phyloP scores from a whole-genome alignment of 225 moss, liverwort and hornwort species.

The Polytrichum formosum region DNA sequence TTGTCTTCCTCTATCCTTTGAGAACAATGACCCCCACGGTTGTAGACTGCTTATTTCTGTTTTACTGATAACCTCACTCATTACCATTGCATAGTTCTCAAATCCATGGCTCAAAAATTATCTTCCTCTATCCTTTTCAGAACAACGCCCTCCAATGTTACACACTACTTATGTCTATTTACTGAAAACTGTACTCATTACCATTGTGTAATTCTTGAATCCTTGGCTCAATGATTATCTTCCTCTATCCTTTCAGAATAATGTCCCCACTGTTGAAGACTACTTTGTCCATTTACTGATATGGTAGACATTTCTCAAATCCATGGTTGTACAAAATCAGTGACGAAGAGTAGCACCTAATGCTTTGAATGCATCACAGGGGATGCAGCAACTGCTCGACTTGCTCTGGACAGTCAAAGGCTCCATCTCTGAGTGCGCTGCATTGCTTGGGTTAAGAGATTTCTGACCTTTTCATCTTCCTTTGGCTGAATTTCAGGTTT shows the following conservation, averaged over 20 bases:
- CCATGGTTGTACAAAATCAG: no score
- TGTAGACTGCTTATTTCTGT: background rate
- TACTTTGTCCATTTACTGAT: no score
- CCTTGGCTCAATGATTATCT: background rate
- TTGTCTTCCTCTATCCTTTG: no score
- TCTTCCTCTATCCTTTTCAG: background rate
- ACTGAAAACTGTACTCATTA: no score
- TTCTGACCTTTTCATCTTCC: background rate
- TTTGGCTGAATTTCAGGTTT: background rate
- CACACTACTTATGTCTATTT: no score
- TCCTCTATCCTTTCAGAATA: background rate
- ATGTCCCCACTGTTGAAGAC: no score
- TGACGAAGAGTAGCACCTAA: no score
- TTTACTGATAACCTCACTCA: background rate
- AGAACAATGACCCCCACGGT: background rate
- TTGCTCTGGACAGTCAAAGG: conserved; percentile 67
- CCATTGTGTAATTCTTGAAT: no score
- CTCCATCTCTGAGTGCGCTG: conserved; percentile 80
- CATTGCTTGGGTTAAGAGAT: conserved; percentile 56
- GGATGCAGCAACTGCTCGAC: conserved; percentile 79
- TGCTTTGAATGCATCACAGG: conserved; percentile 39
- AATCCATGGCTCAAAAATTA: no score
- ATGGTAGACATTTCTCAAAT: no score
- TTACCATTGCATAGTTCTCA: no score
- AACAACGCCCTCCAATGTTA: no score